phyloP scores from a whole-genome alignment of 768 basidiomycete genomes.

The Auriscalpium orientale region DNA sequence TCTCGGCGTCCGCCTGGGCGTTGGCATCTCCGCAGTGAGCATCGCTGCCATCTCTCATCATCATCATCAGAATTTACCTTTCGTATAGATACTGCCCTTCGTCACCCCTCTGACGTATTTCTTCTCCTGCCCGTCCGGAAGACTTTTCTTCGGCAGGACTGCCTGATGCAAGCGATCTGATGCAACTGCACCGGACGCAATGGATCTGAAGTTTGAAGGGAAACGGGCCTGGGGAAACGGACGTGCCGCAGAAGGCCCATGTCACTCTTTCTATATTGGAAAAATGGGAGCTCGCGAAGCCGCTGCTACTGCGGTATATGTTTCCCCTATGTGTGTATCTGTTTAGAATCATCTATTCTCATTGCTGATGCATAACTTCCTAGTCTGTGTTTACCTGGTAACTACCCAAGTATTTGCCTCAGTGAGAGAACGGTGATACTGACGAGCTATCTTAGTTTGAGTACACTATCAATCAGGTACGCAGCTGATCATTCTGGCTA shows the following conservation, averaged over 20 bases:
- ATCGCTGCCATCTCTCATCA: background rate
- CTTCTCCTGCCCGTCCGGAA: constrained; percentile 57
- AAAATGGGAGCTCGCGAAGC: constrained; percentile 76
- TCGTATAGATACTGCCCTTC: constrained; percentile 66
- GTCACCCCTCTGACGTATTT: constrained; percentile 72
- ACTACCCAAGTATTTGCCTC: constrained; percentile 18
- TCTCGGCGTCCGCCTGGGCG: constrained; percentile 75
- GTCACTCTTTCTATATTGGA: constrained; percentile 57
- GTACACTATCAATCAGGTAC: constrained; percentile 84
- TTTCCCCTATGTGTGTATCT: constrained; percentile 73
- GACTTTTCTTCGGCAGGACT: constrained; percentile 36
- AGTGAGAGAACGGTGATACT: constrained; percentile 1
- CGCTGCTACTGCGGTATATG: constrained; percentile 81
- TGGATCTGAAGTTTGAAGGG: constrained; percentile 17
- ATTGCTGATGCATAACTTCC: background rate
- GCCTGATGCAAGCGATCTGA: too few species aligned
- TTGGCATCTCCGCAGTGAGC: constrained; percentile 76
- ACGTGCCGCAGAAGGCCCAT: constrained; percentile 20
- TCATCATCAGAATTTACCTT: background rate
- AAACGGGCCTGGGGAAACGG: constrained; percentile 13
- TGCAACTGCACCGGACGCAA: too few species aligned
- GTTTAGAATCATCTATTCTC: background rate
- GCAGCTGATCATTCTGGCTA: constrained; percentile 1
- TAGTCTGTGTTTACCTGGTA: constrained; percentile 59
- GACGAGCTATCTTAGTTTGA: constrained; percentile 53